Percentiles rank a stretch among this genome's conserved stretches.
phyloP scores from a whole-genome alignment of 768 basidiomycete genomes.

The Coprinopsis sp. region DNA sequence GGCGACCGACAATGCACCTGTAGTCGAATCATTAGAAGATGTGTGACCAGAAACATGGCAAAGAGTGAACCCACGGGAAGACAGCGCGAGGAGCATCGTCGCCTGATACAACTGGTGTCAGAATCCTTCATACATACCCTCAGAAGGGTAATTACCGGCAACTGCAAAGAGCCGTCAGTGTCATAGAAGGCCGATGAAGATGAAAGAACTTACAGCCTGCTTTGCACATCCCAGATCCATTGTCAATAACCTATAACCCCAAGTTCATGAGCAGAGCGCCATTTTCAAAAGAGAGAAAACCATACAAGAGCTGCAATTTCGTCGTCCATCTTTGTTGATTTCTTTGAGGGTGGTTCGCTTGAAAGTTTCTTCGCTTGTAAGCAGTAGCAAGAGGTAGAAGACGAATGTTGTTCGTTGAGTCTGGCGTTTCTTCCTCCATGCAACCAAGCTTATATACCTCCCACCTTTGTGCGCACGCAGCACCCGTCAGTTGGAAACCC shows the following conservation, averaged over 20 bases:
- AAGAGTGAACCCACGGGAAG: neutral
- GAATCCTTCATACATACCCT: neutral
- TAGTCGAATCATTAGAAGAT: conserved; percentile 5
- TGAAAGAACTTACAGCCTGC: neutral
- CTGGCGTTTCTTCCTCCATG: too few relatives aligned
- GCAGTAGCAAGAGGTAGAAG: too few relatives aligned
- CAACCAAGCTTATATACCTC: too few relatives aligned
- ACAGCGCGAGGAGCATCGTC: neutral
- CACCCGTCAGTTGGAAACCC: too few relatives aligned
- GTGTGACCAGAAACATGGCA: conserved; percentile 11
- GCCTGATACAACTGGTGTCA: neutral
- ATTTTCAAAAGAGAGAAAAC: too few relatives aligned
- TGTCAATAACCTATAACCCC: conserved; percentile 59
- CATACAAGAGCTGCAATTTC: too few relatives aligned
- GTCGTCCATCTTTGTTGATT: too few relatives aligned
- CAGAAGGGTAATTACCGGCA: neutral
- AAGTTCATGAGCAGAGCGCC: too few relatives aligned
- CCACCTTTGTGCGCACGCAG: too few relatives aligned
- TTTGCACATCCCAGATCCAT: neutral
- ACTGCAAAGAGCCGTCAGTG: neutral
- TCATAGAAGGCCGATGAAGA: neutral
- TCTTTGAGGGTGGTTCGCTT: too few relatives aligned
- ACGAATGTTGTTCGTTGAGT: too few relatives aligned
- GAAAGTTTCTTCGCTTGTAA: too few relatives aligned
- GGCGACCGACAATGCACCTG: conserved; percentile 84